Base-by-base conservation (phyloP, 2,329 filamentous ascomycete genomes). In the Dothiorella sarmentorum region DNA sequence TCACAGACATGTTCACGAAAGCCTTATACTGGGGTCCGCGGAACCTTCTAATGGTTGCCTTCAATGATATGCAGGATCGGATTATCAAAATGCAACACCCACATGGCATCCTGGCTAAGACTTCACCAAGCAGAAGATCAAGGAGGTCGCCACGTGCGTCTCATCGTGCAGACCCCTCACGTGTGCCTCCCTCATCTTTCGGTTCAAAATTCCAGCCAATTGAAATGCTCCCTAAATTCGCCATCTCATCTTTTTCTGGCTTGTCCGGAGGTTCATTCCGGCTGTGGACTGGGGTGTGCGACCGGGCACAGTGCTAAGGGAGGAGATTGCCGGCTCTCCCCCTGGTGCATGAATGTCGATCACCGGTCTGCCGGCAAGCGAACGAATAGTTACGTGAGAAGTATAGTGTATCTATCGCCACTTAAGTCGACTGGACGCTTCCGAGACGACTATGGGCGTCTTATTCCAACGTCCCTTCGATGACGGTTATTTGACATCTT, bases 311-410 rank as follows among this genome's bases (percentile, higher is more conserved):
- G 7, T 45, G 43, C 26, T 31, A 45, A 26, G 11, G 26, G 43
- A 45, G 43, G 43, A 45, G 43, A 45, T 45, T 45, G 49, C 49
- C 49, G 49, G 15, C 22, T 53, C 22, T 35, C 47, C 40, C 31
- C 49, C 24, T 37, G 49, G 24, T 40, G 35, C 49, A 53, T 53
- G 49, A 53, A 17, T 40, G 49, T 26, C 33, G 49, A 53, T 53
- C 49, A 29, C 49, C 49, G 49, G 40, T 53, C 17, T 11, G 24
- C 31, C 20, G 27, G n/a, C 49, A 40, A 31, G 49, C 35, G 49
- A 53, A 24, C 49, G 33, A 40, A 24, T 29, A 17, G 20, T 40
- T n/a, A 24, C n/a, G 7, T 35, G 35, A 20, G 33, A 53, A 15
- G 22, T 18, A 29, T 35, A 35, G 49, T n/a, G 35, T 9, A 29